Evolutionary conservation across 495 filamentous ascomycete genomes (phyloP).

Genomic region (Penicillium crystallinum): DNA sequence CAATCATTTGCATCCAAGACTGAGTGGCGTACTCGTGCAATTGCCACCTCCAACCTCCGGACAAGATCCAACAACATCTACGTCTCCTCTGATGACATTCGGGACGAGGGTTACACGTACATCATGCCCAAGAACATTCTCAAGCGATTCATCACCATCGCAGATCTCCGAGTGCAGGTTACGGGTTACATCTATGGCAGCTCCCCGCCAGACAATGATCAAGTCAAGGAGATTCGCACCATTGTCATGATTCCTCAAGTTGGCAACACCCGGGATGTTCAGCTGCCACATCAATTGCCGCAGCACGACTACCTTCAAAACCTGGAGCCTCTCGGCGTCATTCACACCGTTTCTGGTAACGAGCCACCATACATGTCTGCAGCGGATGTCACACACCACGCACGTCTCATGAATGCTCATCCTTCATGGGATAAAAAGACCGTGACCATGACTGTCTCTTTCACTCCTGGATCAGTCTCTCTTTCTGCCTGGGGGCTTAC

Average conservation of each 20-base stretch:
- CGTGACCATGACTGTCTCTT: slow-evolving; percentile 92
- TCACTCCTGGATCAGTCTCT: slow-evolving; percentile 97
- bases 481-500: slow-evolving; percentile 89
- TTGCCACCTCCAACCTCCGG: slow-evolving; percentile 92
- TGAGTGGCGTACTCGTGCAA: slow-evolving; percentile 95
- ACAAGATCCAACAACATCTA: slow-evolving; percentile 98
- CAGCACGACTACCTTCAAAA: slow-evolving; percentile 86
- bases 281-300: slow-evolving; percentile 85
- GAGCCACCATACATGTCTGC: slow-evolving; percentile 96
- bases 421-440: slow-evolving; percentile 89
- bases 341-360: slow-evolving; percentile 92
- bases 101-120: slow-evolving; percentile 80
- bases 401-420: slow-evolving; percentile 80
- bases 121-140: slow-evolving; percentile 99
- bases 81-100: slow-evolving; percentile 88
- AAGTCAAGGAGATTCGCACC: slow-evolving; percentile 92
- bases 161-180: slow-evolving; percentile 94
- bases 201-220: slow-evolving; percentile 88
- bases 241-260: slow-evolving; percentile 98
- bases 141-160: slow-evolving; percentile 97
- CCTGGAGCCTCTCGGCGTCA: slow-evolving; percentile 89
- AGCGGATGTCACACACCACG: slow-evolving; percentile 88
- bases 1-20: slow-evolving; percentile 97
- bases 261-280: slow-evolving; percentile 85
- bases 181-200: slow-evolving; percentile 93